Base-by-base conservation (phyloP, 192 early-diverging fungal genomes). In the Entomortierella parvispora region DNA sequence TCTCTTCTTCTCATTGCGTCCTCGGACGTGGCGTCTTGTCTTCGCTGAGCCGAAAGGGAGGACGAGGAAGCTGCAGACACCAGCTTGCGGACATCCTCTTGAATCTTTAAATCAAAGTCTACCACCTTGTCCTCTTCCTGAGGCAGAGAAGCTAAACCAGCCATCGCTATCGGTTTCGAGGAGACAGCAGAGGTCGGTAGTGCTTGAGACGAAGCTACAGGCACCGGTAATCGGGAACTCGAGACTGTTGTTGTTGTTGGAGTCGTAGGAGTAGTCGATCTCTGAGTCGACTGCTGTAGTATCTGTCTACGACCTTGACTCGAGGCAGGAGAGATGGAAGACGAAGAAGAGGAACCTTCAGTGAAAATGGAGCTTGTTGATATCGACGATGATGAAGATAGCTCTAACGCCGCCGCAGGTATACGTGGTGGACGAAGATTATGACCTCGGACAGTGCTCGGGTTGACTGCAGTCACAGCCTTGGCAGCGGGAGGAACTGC, bases 41-140 rank as follows among this genome's bases (percentile, higher is more conserved):
- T 14, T 34, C 14, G 29, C 11, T 52, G 43, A 43, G n/a, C 28
- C 37, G 56, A 22, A 10, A 9, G 57, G 28, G 3, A 25, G 9
- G 26, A 17, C 20, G 42, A 29, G 29, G 64, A 57, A 5, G 71
- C 61, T 0, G 56, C 34, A 0, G 37, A 33, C 12, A 53, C 56
- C 31, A 77, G 20, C 18, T 33, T 56, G 8, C 55, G 60, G 9
- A 77, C 74, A 58, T 68, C 49, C 22, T 68, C 59, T 22, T 68
- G 65, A 49, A 77, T 77, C 29, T 31, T 52, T 18, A 50, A 45
- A 47, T 77, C 74, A 34, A 77, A 77, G 33, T 77, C 74, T 0
- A 77, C 59, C 37, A 66, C 62, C 31, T 64, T 22, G 25, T 45
- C 26, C 4, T 55, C 63, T 59, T 42, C 14, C 26, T 58, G 48